Evolutionary conservation across 345 rosid species (phyloP), one percentile per base, ranked within the genome.

Genomic region (Dipteronia dyeriana): DNA sequence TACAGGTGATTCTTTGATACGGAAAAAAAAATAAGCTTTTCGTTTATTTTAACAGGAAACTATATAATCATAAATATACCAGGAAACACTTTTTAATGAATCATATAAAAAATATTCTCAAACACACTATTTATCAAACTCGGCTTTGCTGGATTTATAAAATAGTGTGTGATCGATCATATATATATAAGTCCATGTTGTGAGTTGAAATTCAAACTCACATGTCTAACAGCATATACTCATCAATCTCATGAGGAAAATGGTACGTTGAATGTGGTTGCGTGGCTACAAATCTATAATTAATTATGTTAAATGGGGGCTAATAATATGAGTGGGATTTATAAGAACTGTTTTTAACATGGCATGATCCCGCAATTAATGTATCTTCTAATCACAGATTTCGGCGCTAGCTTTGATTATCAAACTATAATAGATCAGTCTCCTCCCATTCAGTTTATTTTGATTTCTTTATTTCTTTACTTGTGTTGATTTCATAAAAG

Each of bases 151-250:
- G 5, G 38, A 29, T 29, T 2, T 31, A 31, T 31, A 31, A 4
- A 31, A 4, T 31, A 31, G 38, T 31, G 38, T 31, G 6, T 31
- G 38, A 31, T 34, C 38, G 38, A 34, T 34, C 38, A 34, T 34
- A 34, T 34, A 34, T 4, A 34, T 34, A 34, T 34, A 70, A 26
- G 25, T 11, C 19, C 38, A 4, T 25, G 26, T 10, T 22, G 13
- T 47, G 45, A 70, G 69, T 47, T 47, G 29, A 45, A 71, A 60
- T 65, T 62, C 69, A 75, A 70, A 53, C 26, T 82, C 84, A 82
- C 84, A 75, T 74, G 84, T 10, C 2, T 4, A 81, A 78, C 26
- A 65, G 76, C 22, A 71, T 47, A 20, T 41, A 34, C 59, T 38
- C 29, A n/a, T 31, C 51, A 23, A 4, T 56, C 57, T 63, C 25